These are phyloP conservation scores for Leptodontidium sp. DNA, from an alignment of 2,329 filamentous ascomycete genomes.

Conservation along the genomic window DNA sequence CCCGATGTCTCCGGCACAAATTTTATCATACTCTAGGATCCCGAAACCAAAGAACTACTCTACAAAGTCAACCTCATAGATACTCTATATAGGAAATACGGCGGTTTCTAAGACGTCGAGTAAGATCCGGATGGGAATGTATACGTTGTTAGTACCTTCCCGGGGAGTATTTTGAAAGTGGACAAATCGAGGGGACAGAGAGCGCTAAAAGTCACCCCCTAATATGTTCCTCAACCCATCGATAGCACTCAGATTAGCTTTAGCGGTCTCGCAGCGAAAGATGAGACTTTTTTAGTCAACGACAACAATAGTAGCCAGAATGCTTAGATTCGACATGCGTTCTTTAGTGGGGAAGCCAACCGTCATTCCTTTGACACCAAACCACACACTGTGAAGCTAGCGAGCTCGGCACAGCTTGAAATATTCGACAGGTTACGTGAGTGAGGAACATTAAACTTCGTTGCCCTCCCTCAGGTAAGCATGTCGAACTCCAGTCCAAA, in stretches of 20 bases:
- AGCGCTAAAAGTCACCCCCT: constrained; percentile 2
- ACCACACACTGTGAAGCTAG: background rate
- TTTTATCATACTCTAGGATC: constrained; percentile 27
- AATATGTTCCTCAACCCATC: constrained; percentile 17
- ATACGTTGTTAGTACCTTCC: constrained; percentile 24
- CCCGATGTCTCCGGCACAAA: constrained; percentile 27
- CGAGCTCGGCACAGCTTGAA: background rate
- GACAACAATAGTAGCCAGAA: constrained; percentile 1
- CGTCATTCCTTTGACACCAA: constrained; percentile 6
- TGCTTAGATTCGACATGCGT: constrained; percentile 23
- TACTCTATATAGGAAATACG: constrained; percentile 23
- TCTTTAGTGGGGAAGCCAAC: constrained; percentile 3
- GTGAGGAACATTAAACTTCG: too few species aligned
- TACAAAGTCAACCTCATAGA: constrained; percentile 28
- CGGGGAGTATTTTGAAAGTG: constrained; percentile 25
- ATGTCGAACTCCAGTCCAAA: too few species aligned
- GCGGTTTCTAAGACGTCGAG: constrained; percentile 27
- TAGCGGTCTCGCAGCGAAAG: constrained; percentile 19
- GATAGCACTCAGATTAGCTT: constrained; percentile 6
- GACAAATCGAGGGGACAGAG: background rate
- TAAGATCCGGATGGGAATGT: constrained; percentile 27
- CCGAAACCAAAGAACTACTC: background rate
- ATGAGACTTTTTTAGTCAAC: constrained; percentile 14
- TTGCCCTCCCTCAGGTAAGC: too few species aligned
- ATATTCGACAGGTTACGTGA: too few species aligned